Percentiles rank a stretch among this genome's conserved stretches.
Evolutionary conservation across 1,284 basidiomycete genomes (phyloP).

Genomic region (Cerioporus squamosus): DNA sequence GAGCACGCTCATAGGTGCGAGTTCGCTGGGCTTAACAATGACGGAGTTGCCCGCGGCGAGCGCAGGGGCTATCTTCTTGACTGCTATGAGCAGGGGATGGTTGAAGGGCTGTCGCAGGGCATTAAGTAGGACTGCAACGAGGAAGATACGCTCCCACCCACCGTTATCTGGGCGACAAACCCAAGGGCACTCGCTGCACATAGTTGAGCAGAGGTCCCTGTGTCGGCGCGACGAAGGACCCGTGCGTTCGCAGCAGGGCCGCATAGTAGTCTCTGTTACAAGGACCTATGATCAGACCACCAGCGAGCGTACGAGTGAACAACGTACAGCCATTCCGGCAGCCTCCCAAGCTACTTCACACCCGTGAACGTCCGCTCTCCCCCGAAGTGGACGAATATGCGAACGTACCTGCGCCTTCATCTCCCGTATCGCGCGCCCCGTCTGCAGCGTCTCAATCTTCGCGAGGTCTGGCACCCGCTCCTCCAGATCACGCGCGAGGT

Average conservation of each 20-base stretch:
- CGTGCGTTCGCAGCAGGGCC: conserved; percentile 70
- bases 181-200: conserved; percentile 77
- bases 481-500: conserved; percentile 65
- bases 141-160: conserved; percentile 31
- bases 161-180: conserved; percentile 84
- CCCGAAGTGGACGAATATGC: not conserved
- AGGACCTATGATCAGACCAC: not conserved
- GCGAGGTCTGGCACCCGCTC: conserved; percentile 61
- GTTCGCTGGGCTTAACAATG: conserved; percentile 75
- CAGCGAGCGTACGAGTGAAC: not conserved
- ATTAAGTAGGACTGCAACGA: no score
- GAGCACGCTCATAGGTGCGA: conserved; percentile 79
- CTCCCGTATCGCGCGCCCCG: conserved; percentile 76
- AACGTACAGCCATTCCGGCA: conserved; percentile 83
- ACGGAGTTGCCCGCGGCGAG: conserved; percentile 85
- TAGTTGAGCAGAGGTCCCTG: conserved; percentile 80
- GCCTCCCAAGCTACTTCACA: conserved; percentile 49
- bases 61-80: conserved; percentile 87
- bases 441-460: conserved; percentile 72
- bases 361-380: not conserved
- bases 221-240: conserved; percentile 75
- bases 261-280: conserved; percentile 71
- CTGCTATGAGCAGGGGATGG: conserved; percentile 79
- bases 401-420: conserved; percentile 67
- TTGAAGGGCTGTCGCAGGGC: conserved; percentile 72